Evolutionary conservation across 2,329 filamentous ascomycete genomes (phyloP).

Genomic region (Sphaceloma murrayae): DNA sequence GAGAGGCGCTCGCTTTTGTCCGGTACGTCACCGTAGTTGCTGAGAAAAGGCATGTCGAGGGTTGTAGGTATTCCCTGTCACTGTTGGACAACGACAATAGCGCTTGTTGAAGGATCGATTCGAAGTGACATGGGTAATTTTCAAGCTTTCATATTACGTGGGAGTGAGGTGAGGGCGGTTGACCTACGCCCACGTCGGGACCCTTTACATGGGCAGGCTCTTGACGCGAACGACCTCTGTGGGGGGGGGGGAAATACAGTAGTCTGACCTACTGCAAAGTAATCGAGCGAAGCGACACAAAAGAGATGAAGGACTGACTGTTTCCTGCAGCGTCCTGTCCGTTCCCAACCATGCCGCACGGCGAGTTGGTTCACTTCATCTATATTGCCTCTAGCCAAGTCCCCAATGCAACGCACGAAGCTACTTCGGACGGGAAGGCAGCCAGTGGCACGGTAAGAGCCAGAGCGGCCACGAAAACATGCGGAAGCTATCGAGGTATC

Average conservation of each 20-base stretch:
- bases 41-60: constrained; percentile 10
- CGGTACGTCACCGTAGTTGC: constrained; percentile 6
- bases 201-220: no score
- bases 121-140: constrained; percentile 1
- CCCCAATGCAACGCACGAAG: background rate
- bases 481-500: background rate
- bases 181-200: no score
- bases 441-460: constrained; percentile 11
- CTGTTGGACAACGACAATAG: background rate
- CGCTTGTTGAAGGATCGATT: background rate
- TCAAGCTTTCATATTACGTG: constrained; percentile 4
- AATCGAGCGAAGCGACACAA: constrained; percentile 3
- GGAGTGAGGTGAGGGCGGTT: constrained; percentile 3
- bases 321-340: constrained; percentile 4
- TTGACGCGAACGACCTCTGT: no score
- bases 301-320: constrained; percentile 9
- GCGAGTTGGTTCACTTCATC: constrained; percentile 9
- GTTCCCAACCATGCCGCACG: background rate
- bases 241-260: no score
- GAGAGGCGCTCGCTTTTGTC: constrained; percentile 10
- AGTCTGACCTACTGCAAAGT: constrained; percentile 2
- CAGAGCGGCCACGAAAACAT: constrained; percentile 7
- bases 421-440: background rate
- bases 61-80: background rate
- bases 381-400: constrained; percentile 6